phyloP scores from a whole-genome alignment of 768 basidiomycete genomes.

The Lactifluus rugatus region DNA sequence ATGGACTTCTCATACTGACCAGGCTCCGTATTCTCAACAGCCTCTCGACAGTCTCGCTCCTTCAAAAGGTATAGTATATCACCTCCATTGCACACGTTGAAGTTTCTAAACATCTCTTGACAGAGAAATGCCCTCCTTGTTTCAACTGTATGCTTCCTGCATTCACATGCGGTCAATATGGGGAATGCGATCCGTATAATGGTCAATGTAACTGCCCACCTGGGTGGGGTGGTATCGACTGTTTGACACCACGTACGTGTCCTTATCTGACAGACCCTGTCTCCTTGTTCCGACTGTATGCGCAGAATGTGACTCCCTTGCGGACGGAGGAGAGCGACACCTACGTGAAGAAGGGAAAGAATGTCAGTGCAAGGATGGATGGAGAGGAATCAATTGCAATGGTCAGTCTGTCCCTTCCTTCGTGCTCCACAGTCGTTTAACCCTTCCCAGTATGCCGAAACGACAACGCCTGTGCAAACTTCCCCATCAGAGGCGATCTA shows the following conservation, averaged over 20 bases:
- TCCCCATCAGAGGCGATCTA: conserved; percentile 50
- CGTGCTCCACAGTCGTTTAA: not conserved
- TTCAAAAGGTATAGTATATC: conserved; percentile 1
- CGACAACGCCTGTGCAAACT: conserved; percentile 68
- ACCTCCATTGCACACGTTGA: not conserved
- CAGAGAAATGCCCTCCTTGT: conserved; percentile 64
- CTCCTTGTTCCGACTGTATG: not conserved
- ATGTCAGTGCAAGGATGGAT: conserved; percentile 90
- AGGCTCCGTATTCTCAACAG: not conserved
- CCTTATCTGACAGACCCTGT: not conserved
- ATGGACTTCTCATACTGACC: not conserved
- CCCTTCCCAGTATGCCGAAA: conserved; percentile 67
- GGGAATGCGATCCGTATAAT: conserved; percentile 81
- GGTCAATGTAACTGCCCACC: conserved; percentile 95
- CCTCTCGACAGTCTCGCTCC: conserved; percentile 4
- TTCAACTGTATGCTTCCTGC: conserved; percentile 94
- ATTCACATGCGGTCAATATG: conserved; percentile 89
- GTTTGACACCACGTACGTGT: conserved; percentile 76
- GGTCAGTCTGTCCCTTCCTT: conserved; percentile 38
- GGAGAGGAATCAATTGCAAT: conserved; percentile 96
- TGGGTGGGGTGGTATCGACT: conserved; percentile 98
- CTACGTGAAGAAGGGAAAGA: conserved; percentile 64
- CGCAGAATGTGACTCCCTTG: conserved; percentile 87
- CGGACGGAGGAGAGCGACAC: conserved; percentile 78
- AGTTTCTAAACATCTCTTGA: not conserved